phyloP scores from a whole-genome alignment of 2,329 filamentous ascomycete genomes.

The Madurella fahalii region DNA sequence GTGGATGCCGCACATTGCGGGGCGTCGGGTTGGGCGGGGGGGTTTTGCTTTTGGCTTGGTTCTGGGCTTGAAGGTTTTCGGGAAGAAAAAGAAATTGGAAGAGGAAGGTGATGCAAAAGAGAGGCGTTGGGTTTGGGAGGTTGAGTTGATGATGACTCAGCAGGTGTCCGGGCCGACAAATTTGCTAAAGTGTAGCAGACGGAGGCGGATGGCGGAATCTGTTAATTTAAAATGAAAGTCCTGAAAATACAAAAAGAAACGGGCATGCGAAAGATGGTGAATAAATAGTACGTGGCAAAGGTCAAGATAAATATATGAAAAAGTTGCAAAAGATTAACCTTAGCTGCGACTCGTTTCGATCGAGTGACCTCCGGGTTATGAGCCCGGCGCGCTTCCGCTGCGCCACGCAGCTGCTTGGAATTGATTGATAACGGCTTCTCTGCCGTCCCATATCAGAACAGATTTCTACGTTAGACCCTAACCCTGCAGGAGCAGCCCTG shows the following conservation, averaged over 20 bases:
- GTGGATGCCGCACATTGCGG: conserved; percentile 59
- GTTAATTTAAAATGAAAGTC: no score
- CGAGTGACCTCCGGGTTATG: conserved; percentile 30
- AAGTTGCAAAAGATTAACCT: neutral
- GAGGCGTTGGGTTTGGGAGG: no score
- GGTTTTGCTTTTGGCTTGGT: no score
- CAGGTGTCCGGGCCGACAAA: neutral
- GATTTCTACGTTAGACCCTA: no score
- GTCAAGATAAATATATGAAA: neutral
- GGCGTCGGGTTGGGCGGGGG: neutral
- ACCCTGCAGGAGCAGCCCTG: no score
- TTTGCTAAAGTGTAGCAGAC: no score
- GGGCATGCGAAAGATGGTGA: conserved; percentile 1
- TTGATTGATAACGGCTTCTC: neutral
- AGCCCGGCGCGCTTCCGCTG: conserved; percentile 28
- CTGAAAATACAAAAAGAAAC: neutral
- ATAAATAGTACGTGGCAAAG: neutral
- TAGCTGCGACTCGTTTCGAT: conserved; percentile 27
- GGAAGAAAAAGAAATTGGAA: neutral
- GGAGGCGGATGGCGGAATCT: no score
- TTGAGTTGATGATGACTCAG: neutral
- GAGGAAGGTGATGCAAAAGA: neutral
- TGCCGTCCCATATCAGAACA: no score
- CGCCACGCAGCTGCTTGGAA: conserved; percentile 24
- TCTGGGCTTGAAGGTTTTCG: neutral